Percentiles rank a stretch among this genome's conserved stretches.
Conservation (phyloP, 1,284 basidiomycete species). For the Flammula alnicola region DNA sequence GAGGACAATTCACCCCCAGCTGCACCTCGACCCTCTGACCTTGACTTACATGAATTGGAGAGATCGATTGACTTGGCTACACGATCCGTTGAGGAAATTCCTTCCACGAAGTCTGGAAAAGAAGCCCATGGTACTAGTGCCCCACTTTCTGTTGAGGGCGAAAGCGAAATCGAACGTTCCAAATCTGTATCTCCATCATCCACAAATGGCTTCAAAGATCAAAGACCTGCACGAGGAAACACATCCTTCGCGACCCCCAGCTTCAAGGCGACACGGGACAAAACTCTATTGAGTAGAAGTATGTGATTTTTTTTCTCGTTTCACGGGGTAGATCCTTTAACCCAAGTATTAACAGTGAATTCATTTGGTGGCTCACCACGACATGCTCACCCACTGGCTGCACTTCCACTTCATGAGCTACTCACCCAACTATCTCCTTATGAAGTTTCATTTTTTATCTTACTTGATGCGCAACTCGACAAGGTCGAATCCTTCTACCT, state of each 20-base stretch:
- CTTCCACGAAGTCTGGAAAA: too few relatives aligned
- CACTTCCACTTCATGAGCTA: conserved; percentile 53
- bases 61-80: not conserved
- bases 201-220: too few relatives aligned
- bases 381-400: conserved; percentile 31
- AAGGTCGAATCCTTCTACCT: conserved; percentile 87
- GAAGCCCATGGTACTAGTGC: too few relatives aligned
- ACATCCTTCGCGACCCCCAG: not conserved
- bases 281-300: conserved; percentile 26
- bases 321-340: not conserved
- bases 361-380: conserved; percentile 13
- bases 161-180: not conserved
- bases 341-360: conserved; percentile 4
- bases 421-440: conserved; percentile 57
- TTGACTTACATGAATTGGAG: conserved; percentile 14
- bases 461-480: conserved; percentile 75
- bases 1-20: conserved; percentile 18
- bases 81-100: too few relatives aligned
- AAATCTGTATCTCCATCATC: not conserved
- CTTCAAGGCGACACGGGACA: conserved; percentile 9
- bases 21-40: conserved; percentile 19
- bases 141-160: too few relatives aligned
- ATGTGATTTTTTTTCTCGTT: conserved; percentile 7
- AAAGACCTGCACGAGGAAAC: not conserved
- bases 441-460: conserved; percentile 75